Evolutionary conservation across 176 grass and related monocot genomes (phyloP).

Genomic region (Lolium rigidum): DNA sequence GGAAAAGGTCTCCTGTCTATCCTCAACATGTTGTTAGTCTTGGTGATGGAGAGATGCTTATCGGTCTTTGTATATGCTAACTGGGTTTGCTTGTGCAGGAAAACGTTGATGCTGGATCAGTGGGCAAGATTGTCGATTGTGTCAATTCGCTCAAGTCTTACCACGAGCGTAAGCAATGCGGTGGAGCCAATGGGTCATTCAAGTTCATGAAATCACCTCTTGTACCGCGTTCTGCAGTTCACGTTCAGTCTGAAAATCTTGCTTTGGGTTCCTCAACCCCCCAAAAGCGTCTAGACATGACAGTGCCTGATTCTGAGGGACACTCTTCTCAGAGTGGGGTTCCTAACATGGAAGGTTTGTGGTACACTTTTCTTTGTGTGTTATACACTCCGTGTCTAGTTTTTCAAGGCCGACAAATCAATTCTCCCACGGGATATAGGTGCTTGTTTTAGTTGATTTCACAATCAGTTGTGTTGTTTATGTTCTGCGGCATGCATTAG

Average conservation of each 20-base stretch:
- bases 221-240: constrained; percentile 45
- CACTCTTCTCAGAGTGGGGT: constrained; percentile 41
- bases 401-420: neutral
- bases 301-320: constrained; percentile 33
- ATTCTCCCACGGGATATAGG: neutral
- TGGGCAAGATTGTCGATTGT: constrained; percentile 78
- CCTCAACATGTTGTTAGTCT: neutral
- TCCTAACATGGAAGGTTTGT: constrained; percentile 56
- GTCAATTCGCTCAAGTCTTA: constrained; percentile 75
- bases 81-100: constrained; percentile 58
- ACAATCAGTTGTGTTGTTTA: neutral
- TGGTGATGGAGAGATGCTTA: neutral
- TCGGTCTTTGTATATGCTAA: constrained; percentile 3
- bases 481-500: neutral
- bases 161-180: constrained; percentile 61
- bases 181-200: constrained; percentile 46
- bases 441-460: constrained; percentile 24
- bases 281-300: constrained; percentile 56
- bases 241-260: constrained; percentile 35
- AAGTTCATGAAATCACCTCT: constrained; percentile 79
- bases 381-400: neutral
- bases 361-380: neutral
- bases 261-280: constrained; percentile 40
- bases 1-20: constrained; percentile 62
- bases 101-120: constrained; percentile 66